Evolutionary conservation across 495 filamentous ascomycete genomes (phyloP).

Genomic region (Penicillium dipodomyicola): DNA sequence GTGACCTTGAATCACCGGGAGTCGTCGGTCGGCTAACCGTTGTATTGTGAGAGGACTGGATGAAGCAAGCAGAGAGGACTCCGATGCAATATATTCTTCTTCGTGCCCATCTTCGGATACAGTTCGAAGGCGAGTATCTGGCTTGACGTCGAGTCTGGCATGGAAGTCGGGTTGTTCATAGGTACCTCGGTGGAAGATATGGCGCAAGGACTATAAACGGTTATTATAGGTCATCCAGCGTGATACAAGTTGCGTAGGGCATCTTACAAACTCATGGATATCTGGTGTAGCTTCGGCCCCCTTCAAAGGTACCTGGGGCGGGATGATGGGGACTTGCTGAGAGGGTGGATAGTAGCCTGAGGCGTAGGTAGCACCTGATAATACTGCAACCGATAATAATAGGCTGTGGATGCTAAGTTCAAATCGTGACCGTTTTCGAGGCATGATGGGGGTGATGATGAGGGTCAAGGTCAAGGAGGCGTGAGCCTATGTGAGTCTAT

Average conservation of each 20-base stretch:
- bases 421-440: slow-evolving; percentile 16
- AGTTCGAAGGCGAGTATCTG: slow-evolving; percentile 60
- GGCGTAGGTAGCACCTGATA: slow-evolving; percentile 26
- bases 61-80: slow-evolving; percentile 46
- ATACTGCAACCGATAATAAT: slow-evolving; percentile 26
- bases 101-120: slow-evolving; percentile 61
- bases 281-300: slow-evolving; percentile 20
- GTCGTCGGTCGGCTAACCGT: slow-evolving; percentile 74
- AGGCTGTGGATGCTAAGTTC: slow-evolving; percentile 18
- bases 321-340: slow-evolving; percentile 31
- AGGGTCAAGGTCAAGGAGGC: slow-evolving; percentile 16
- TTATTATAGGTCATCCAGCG: slow-evolving; percentile 9
- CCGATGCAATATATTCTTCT: slow-evolving; percentile 34
- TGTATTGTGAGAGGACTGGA: slow-evolving; percentile 68
- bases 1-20: slow-evolving; percentile 70
- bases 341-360: slow-evolving; percentile 19
- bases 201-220: slow-evolving; percentile 66
- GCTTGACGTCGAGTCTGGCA: slow-evolving; percentile 66
- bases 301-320: slow-evolving; percentile 33
- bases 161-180: slow-evolving; percentile 70
- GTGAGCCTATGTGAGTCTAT: slow-evolving; percentile 14
- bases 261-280: slow-evolving; percentile 42
- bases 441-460: slow-evolving; percentile 14
- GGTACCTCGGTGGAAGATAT: slow-evolving; percentile 88
- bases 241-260: slow-evolving; percentile 1